Evolutionary conservation across 495 filamentous ascomycete species (phyloP), one percentile per base, ranked within the genome.

Genomic region (Xylaria nigripes): DNA sequence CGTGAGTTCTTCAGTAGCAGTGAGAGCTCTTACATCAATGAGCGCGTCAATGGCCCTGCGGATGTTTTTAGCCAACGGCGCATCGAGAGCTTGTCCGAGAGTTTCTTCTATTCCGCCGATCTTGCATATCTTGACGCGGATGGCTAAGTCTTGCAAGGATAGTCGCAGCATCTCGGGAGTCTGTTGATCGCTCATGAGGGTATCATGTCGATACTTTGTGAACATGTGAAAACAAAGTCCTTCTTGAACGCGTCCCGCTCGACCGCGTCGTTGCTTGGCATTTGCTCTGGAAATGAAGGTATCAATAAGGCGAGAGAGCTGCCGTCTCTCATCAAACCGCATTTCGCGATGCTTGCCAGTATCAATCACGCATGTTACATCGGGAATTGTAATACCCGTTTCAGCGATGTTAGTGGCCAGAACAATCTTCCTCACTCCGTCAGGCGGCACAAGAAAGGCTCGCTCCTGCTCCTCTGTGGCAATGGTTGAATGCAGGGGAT

Each of bases 61-160:
- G 43, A 97, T 92, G 57, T 96, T 98, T 69, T 88, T 95, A 0
- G 86, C 77, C 2, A 84, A 89, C 0, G 93, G 93, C 0, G 92
- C 86, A 65, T 98, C 93, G 18, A 97, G 72, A 7, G 93, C 93
- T 67, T 93, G 81, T n/a, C 85, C 78, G 5, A 98, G 76, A 0
- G 90, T 95, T 56, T 90, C 79, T 61, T 96, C 92, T 47, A 97
- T 91, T 45, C 85, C 83, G 2, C 93, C 93, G 46, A 98, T 78
- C 61, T 91, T 93, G 72, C 90, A 98, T 32, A 94, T 93, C 71
- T 98, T 98, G 57, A 96, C 89, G n/a, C 93, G 84, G 57, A 98
- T 84, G 8, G 91, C 88, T 2, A 96, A 79, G 59, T 98, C 93
- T 70, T 97, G 92, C 9, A 98, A 71, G 0, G 90, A 96, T 6